Evolutionary conservation across 148 eudicot species (phyloP), one percentile per base, ranked within the genome.

Genomic region (Limonium bicolor): DNA sequence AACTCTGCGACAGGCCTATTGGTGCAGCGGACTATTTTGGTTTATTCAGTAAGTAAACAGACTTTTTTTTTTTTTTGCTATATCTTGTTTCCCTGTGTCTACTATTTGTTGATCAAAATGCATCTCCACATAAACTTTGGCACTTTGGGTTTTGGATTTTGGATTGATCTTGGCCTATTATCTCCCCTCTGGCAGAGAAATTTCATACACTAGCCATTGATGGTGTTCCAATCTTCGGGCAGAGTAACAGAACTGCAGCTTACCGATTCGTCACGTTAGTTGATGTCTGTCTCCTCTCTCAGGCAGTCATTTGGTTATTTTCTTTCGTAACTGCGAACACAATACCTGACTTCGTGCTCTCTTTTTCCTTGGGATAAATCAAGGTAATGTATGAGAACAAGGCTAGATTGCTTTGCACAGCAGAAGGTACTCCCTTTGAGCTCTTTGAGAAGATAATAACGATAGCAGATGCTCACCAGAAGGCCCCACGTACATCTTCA

Each of bases 11-110:
- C 66, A 76, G 65, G 52, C 96, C 96, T 46, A 75, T 87, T 64
- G 94, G 96, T 30, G 96, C 90, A 17, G 96, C 96, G 21, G 88
- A 87, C 63, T 87, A 82, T 59, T 76, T 79, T 50, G 96, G 88
- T 34, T 65, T 87, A 42, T 87, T 69, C 62, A 79, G 94, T 87
- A 82, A 76, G 96, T 58, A 48, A 36, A 9, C 20, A 7, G 18
- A 36, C 21, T 23, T 16, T 17, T 30, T 11, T 25, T 3, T 45
- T 20, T 16, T 20, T 23, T 21, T 25, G 23, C 15, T 26, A 0
- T 37, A 7, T 51, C 25, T 6, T 23, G 9, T 2, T 38, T 38
- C 22, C n/a, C n/a, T n/a, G n/a, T n/a, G n/a, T n/a, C n/a, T n/a
- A n/a, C n/a, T n/a, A n/a, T n/a, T n/a, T n/a, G n/a, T n/a, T n/a